phyloP scores from a whole-genome alignment of 108 stramenopile species.

The Hondaea fermentalgiana region DNA sequence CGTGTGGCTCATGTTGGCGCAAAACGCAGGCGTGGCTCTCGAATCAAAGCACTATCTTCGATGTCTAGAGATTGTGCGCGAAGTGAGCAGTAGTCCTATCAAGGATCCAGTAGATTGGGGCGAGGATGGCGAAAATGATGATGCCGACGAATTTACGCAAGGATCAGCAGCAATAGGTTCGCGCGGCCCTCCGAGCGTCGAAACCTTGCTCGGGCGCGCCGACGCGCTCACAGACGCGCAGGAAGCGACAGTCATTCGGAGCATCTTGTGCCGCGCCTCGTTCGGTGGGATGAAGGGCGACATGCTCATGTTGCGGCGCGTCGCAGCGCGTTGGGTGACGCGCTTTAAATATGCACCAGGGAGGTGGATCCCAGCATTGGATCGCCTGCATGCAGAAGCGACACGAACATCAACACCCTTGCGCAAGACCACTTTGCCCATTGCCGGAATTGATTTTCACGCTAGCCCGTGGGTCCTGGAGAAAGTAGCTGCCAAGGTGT shows the following conservation, averaged over 20 bases:
- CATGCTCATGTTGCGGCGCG: not conserved
- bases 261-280: not conserved
- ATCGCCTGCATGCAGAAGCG: not conserved
- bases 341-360: not conserved
- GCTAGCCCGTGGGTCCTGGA: not conserved
- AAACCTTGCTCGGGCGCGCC: not conserved
- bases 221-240: not conserved
- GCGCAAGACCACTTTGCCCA: not conserved
- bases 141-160: too few relatives aligned
- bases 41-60: not conserved
- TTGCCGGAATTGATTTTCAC: slow-evolving; percentile 19
- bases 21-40: not conserved
- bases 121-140: not conserved
- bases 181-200: not conserved
- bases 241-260: not conserved
- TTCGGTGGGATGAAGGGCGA: not conserved
- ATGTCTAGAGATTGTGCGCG: not conserved
- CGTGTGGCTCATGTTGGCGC: not conserved
- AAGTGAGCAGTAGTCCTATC: not conserved
- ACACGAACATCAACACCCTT: not conserved
- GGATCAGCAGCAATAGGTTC: not conserved
- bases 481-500: not conserved
- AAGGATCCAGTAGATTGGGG: not conserved
- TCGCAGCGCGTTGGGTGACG: not conserved
- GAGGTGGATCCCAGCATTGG: not conserved